Conservation (phyloP, 1,139 yeast species). For the Saccharomycopsis phalli region DNA sequence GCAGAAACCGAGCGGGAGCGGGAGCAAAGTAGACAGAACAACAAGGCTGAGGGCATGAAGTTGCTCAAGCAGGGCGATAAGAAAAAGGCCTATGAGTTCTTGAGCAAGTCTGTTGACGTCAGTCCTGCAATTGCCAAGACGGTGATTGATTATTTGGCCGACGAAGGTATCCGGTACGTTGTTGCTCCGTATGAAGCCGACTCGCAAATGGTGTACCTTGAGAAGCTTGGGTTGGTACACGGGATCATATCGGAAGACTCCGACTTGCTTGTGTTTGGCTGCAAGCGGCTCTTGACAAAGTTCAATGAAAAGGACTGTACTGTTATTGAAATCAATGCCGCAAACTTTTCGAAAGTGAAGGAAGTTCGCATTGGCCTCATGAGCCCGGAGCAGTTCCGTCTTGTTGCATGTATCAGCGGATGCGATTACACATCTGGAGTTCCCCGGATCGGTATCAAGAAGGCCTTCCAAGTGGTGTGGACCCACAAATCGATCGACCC, state of each 20-base stretch:
- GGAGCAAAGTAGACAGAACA: conserved; percentile 44
- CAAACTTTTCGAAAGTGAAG: conserved; percentile 37
- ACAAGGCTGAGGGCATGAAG: conserved; percentile 46
- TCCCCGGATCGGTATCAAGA: conserved; percentile 69
- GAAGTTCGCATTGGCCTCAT: conserved; percentile 42
- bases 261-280: conserved; percentile 85
- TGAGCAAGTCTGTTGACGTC: conserved; percentile 75
- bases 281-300: conserved; percentile 67
- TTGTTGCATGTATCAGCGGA: conserved; percentile 83
- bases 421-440: conserved; percentile 93
- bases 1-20: conserved; percentile 65
- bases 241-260: conserved; percentile 94
- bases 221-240: conserved; percentile 62
- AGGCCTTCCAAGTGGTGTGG: conserved; percentile 58
- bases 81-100: conserved; percentile 56
- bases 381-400: conserved; percentile 51
- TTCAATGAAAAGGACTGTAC: conserved; percentile 63
- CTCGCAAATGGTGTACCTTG: conserved; percentile 90
- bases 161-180: conserved; percentile 53
- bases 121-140: conserved; percentile 89
- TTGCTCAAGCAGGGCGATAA: conserved; percentile 43
- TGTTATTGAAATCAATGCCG: conserved; percentile 59
- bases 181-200: conserved; percentile 99
- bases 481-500: conserved; percentile 44
- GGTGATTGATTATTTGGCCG: conserved; percentile 62